Base-by-base conservation (phyloP, 129 eudicot genomes). In the Artemisia argyi region DNA sequence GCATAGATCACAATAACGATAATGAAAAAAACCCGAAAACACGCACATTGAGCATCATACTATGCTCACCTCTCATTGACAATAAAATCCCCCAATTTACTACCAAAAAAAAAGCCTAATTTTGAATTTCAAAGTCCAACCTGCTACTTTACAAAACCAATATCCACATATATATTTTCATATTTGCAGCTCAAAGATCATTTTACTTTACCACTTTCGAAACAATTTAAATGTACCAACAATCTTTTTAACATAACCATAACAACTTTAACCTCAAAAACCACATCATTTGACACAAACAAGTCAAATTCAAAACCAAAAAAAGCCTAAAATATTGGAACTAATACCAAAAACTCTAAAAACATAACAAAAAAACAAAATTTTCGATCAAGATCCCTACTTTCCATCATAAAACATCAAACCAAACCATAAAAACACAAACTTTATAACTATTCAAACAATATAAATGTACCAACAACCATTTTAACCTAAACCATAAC, bases 341-440 rank as follows among this genome's bases (percentile, higher is more conserved):
- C 19, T 57, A 49, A 24, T 14, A 26, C 7, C 24, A 59, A 72
- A 32, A 13, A 5, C n/a, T 59, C 61, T 26, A 24, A 65, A n/a
- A 46, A 44, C 6, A 67, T 10, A 60, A 9, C 18, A 7, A 13
- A 75, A 22, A 13, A 61, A 53, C 56, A 76, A 12, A 22, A 1
- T 68, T 68, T 35, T 61, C 11, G 22, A 69, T 30, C 71, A 61
- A 69, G 47, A 76, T 50, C 15, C 50, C 35, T 60, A 16, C 19
- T 67, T 35, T 49, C 13, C 69, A 68, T 48, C 19, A 76, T 14
- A n/a, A 71, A 71, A 63, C 46, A 77, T 61, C 57, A 77, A 11
- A 22, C 49, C 24, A 42, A 24, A 42, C n/a, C 24, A 70, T 3
- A 12, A 22, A 28, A 20, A 13, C 24, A 69, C 62, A 35, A 35